These are phyloP conservation scores for Rhizomucor miehei DNA, from an alignment of 371 early-diverging fungal species.

Conservation along the genomic window DNA sequence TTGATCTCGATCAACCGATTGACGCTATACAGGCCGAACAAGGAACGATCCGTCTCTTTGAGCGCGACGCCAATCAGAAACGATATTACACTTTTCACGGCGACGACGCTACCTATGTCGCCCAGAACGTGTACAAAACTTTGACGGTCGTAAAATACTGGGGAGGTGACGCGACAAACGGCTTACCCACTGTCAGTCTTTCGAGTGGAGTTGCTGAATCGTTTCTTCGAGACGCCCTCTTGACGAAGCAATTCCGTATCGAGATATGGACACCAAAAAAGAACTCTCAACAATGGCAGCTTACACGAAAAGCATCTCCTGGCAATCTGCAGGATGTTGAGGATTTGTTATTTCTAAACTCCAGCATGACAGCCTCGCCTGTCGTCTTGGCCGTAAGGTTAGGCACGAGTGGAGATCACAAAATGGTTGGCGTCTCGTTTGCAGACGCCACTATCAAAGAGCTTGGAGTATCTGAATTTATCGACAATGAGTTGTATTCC, in stretches of 20 bases:
- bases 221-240: constrained; percentile 77
- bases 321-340: constrained; percentile 91
- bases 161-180: constrained; percentile 69
- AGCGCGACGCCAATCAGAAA: constrained; percentile 51
- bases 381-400: constrained; percentile 80
- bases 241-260: constrained; percentile 71
- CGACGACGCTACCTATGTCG: constrained; percentile 83
- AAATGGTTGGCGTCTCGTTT: constrained; percentile 84
- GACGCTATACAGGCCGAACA: constrained; percentile 23
- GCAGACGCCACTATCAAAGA: constrained; percentile 79
- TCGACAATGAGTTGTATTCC: constrained; percentile 89
- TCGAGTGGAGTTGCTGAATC: constrained; percentile 71
- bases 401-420: constrained; percentile 49
- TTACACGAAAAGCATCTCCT: constrained; percentile 77
- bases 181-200: constrained; percentile 77
- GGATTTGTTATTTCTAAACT: constrained; percentile 76
- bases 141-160: constrained; percentile 86
- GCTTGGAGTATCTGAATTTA: constrained; percentile 83
- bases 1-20: neutral
- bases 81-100: constrained; percentile 82
- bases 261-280: constrained; percentile 80
- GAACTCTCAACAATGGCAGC: constrained; percentile 44
- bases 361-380: constrained; percentile 73
- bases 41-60: constrained; percentile 70
- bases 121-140: constrained; percentile 86